Percentiles rank a stretch among this genome's conserved stretches.
Evolutionary conservation across 306 rosid species (phyloP).

Genomic region (Prunus mira): DNA sequence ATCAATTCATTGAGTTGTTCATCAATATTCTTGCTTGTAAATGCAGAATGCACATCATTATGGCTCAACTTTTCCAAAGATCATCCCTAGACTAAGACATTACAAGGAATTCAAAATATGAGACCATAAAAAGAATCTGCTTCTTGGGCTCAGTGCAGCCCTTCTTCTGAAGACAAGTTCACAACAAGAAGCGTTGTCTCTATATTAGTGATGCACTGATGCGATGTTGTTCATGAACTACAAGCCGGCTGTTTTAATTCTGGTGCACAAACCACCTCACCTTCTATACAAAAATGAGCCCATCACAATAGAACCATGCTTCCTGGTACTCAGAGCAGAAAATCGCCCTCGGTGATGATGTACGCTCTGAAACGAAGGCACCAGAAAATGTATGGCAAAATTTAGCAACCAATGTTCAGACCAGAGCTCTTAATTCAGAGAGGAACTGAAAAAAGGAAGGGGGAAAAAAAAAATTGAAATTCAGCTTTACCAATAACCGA

Average conservation of each 20-base stretch:
- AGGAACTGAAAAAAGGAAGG: not conserved
- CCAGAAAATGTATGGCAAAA: not conserved
- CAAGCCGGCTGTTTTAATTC: not conserved
- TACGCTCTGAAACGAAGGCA: not conserved
- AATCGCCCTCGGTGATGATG: not conserved
- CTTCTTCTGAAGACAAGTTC: not conserved
- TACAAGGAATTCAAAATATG: not conserved
- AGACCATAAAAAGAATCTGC: not conserved
- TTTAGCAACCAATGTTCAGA: not conserved
- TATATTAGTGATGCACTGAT: not conserved
- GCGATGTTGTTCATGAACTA: not conserved
- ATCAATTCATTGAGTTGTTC: not conserved
- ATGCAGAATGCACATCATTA: not conserved
- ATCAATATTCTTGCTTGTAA: not conserved
- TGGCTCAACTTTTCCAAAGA: not conserved
- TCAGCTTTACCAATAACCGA: not conserved
- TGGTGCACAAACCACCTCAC: not conserved
- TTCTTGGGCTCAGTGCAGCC: not conserved
- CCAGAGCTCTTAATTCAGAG: not conserved
- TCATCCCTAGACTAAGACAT: not conserved
- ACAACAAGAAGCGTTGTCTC: not conserved
- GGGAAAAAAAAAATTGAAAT: not conserved
- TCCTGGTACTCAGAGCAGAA: conserved; percentile 8
- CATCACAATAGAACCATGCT: not conserved
- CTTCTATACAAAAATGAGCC: not conserved